Evolutionary conservation across 2,329 filamentous ascomycete genomes (phyloP).

Genomic region (Colletotrichum camelliae): DNA sequence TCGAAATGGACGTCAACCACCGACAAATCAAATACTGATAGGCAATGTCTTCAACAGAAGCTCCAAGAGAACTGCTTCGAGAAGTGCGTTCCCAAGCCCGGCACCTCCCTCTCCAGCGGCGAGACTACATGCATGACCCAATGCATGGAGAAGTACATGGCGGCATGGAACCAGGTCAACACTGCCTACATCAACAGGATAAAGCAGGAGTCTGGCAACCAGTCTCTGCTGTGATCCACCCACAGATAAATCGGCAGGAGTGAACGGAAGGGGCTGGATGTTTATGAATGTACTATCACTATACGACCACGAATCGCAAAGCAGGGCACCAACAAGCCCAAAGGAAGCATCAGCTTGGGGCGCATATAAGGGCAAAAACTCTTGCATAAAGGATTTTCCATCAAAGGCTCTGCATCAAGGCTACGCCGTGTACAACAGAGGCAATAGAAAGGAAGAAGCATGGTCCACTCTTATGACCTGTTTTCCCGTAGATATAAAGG

Average conservation of each 20-base stretch:
- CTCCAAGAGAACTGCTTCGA: slow-evolving; percentile 84
- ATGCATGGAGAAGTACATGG: slow-evolving; percentile 88
- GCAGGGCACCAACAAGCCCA: neutral
- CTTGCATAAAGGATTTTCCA: neutral
- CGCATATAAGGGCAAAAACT: neutral
- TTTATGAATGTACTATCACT: slow-evolving; percentile 12
- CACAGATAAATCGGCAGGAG: neutral
- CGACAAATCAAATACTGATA: neutral
- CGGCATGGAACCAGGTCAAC: slow-evolving; percentile 78
- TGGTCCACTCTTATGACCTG: neutral
- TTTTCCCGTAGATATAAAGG: neutral
- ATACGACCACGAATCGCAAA: slow-evolving; percentile 2
- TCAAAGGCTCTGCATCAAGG: neutral
- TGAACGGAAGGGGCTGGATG: neutral
- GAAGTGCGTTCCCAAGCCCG: slow-evolving; percentile 75
- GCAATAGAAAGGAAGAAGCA: neutral
- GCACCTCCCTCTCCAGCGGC: slow-evolving; percentile 67
- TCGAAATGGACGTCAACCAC: neutral
- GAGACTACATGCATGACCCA: slow-evolving; percentile 75
- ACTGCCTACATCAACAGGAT: slow-evolving; percentile 68
- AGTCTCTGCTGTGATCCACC: neutral
- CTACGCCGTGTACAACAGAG: neutral
- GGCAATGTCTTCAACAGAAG: slow-evolving; percentile 56
- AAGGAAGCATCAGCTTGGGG: neutral
- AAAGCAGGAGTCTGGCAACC: slow-evolving; percentile 59